Conservation (phyloP, 768 basidiomycete species). For the Russula griseocarnosa region DNA sequence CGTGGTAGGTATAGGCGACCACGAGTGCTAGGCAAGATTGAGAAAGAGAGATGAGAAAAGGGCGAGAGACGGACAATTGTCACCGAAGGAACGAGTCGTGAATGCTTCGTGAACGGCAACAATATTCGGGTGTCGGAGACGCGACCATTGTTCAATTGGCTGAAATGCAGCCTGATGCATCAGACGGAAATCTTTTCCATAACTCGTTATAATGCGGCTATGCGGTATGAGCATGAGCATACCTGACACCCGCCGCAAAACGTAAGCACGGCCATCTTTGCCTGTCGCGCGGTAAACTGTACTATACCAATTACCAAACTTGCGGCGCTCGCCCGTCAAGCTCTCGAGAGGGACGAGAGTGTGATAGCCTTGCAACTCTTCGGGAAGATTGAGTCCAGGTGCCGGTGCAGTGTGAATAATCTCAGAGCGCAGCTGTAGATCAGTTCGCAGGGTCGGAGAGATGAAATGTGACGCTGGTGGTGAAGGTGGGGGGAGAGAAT, state of each 20-base stretch:
- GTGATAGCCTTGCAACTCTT: constrained; percentile 89
- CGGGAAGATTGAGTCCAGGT: constrained; percentile 61
- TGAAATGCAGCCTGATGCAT: constrained; percentile 76
- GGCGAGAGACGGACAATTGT: constrained; percentile 64
- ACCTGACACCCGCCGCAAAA: constrained; percentile 86
- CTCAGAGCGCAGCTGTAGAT: constrained; percentile 51
- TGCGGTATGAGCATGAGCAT: constrained; percentile 30
- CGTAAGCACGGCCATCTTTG: constrained; percentile 73
- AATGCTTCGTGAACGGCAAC: constrained; percentile 86
- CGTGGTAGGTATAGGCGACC: constrained; percentile 86
- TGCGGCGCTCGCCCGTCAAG: constrained; percentile 55
- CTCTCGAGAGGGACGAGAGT: constrained; percentile 76
- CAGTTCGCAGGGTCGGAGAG: constrained; percentile 68
- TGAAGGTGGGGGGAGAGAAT: constrained; percentile 64
- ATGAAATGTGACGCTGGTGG: constrained; percentile 71
- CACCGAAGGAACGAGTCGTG: constrained; percentile 88
- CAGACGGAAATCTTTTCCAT: constrained; percentile 69
- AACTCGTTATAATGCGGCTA: neutral
- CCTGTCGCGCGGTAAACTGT: constrained; percentile 81
- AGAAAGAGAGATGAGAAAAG: constrained; percentile 23
- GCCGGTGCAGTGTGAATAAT: constrained; percentile 37
- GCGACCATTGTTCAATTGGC: constrained; percentile 81
- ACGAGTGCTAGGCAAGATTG: constrained; percentile 61
- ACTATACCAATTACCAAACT: constrained; percentile 78
- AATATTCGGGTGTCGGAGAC: constrained; percentile 80